Conservation (phyloP, 257 asterid genomes). For the Petrea volubilis region DNA sequence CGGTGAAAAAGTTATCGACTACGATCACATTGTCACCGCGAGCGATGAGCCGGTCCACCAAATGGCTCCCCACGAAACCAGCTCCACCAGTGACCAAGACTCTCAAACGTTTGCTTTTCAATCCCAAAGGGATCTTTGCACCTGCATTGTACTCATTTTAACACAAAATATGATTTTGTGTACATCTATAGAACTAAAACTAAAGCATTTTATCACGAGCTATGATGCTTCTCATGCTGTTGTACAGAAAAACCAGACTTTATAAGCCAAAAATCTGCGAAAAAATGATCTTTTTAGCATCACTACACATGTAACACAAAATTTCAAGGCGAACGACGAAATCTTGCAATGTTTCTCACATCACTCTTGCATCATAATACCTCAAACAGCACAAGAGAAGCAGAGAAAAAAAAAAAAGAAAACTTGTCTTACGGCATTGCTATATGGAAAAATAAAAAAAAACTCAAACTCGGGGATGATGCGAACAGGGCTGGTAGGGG, state of each 20-base stretch:
- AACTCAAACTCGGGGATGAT: too few relatives aligned
- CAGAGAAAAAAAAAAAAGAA: slow-evolving; percentile 1
- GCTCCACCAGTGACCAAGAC: slow-evolving; percentile 91
- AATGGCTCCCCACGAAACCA: slow-evolving; percentile 92
- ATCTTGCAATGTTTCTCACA: neutral
- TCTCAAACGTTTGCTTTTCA: slow-evolving; percentile 64
- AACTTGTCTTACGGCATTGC: neutral
- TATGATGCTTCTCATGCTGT: too few relatives aligned
- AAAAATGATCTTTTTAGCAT: neutral
- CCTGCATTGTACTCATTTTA: slow-evolving; percentile 42
- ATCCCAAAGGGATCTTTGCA: slow-evolving; percentile 65
- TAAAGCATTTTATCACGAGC: too few relatives aligned
- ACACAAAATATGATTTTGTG: neutral
- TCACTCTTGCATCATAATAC: neutral
- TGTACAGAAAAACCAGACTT: too few relatives aligned
- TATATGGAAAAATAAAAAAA: too few relatives aligned
- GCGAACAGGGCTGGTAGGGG: too few relatives aligned
- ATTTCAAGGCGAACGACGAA: neutral
- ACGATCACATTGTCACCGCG: slow-evolving; percentile 88
- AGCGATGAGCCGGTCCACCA: slow-evolving; percentile 75
- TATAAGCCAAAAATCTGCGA: neutral
- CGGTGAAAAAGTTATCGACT: slow-evolving; percentile 81
- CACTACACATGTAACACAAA: neutral
- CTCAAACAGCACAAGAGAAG: slow-evolving; percentile 20
- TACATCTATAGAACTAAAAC: too few relatives aligned